A percentile compares a stretch with the other conserved stretches of the same genome.
These are phyloP conservation scores for Komagataella pseudopastoris DNA, from an alignment of 805 yeast species.

Conservation along the genomic window DNA sequence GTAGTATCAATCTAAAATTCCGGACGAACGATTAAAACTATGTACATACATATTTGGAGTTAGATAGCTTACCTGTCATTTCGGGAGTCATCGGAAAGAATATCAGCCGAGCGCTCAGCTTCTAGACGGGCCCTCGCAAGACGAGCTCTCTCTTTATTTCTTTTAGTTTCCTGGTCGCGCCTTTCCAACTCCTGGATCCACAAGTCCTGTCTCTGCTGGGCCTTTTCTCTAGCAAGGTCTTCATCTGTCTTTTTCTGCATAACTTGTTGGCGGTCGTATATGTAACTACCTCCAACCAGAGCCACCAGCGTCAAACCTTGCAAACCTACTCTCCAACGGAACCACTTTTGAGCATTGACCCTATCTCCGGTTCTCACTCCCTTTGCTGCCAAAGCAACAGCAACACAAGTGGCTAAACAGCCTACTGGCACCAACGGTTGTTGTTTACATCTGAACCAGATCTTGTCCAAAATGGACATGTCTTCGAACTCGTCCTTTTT, in stretches of 20 bases:
- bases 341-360: conserved; percentile 70
- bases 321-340: conserved; percentile 79
- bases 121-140: conserved; percentile 23
- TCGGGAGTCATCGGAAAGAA: neutral
- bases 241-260: conserved; percentile 38
- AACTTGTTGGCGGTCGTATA: conserved; percentile 40
- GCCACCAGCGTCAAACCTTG: conserved; percentile 81
- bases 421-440: conserved; percentile 90
- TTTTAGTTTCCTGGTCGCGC: conserved; percentile 62
- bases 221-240: conserved; percentile 59
- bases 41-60: neutral
- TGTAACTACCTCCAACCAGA: conserved; percentile 64
- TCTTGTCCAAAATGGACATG: conserved; percentile 38
- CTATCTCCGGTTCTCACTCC: conserved; percentile 64
- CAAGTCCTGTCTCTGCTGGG: conserved; percentile 68
- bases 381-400: conserved; percentile 66
- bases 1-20: neutral
- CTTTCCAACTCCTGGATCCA: conserved; percentile 90
- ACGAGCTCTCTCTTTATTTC: conserved; percentile 56
- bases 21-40: neutral
- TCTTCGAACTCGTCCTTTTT: conserved; percentile 19
- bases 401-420: conserved; percentile 62
- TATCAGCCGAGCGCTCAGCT: neutral
- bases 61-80: neutral
- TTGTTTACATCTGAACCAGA: conserved; percentile 53